phyloP scores from a whole-genome alignment of 305 asterid species.

The Fraxinus dipetala region DNA sequence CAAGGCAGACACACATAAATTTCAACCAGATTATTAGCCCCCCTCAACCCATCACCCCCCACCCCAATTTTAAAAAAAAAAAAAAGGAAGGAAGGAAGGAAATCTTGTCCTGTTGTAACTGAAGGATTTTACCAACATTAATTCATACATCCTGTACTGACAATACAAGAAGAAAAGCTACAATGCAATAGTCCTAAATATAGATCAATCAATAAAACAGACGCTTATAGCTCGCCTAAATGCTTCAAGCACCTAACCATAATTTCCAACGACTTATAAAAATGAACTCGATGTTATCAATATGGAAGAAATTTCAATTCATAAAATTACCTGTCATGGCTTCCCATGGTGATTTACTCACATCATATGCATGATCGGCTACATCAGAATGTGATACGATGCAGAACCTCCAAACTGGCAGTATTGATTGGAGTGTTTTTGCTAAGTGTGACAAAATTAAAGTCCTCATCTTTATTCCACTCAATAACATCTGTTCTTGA shows the following conservation, averaged over 20 bases:
- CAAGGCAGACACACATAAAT: conserved; percentile 20
- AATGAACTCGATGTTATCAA: conserved; percentile 28
- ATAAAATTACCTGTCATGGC: conserved; percentile 55
- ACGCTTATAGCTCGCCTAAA: conserved; percentile 84
- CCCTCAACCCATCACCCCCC: neutral
- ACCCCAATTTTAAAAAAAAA: too few relatives aligned
- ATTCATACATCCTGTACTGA: conserved; percentile 2
- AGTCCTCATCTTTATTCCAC: conserved; percentile 39
- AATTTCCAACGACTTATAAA: conserved; percentile 49
- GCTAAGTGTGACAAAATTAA: conserved; percentile 20
- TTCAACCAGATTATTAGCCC: conserved; percentile 2
- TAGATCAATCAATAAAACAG: conserved; percentile 23
- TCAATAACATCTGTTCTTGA: conserved; percentile 52
- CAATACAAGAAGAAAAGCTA: conserved; percentile 14
- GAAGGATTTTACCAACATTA: neutral
- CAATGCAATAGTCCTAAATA: conserved; percentile 4
- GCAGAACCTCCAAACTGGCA: conserved; percentile 25
- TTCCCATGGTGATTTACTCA: conserved; percentile 68
- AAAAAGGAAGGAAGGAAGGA: neutral
- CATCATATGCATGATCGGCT: conserved; percentile 32
- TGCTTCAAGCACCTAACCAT: conserved; percentile 66
- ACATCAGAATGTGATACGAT: conserved; percentile 28
- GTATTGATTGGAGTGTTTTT: conserved; percentile 31
- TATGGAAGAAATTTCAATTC: conserved; percentile 19
- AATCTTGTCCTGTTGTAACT: neutral